Evolutionary conservation across 371 early-diverging fungal genomes (phyloP), one percentile per base, ranked within the genome.

Genomic region (Syncephalis fuscata): DNA sequence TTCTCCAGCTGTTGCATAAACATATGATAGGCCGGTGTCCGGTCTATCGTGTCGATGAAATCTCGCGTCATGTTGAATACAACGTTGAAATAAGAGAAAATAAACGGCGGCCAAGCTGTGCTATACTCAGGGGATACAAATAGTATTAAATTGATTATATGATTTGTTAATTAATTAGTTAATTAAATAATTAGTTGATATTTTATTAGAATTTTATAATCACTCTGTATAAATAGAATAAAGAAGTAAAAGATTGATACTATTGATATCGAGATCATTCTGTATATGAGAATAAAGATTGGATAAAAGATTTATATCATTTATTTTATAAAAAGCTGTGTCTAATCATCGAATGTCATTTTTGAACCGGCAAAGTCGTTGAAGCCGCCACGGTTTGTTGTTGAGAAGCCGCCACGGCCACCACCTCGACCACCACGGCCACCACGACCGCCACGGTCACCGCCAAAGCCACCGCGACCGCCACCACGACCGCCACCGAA

Each of bases 1-100:
- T 73, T 66, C 51, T 79, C 75, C 46, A 86, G 67, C 32, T 76
- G 67, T 38, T 56, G 60, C 67, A 82, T 82, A 53, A 86, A 86
- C 39, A 64, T 65, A 15, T 72, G 70, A 64, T 86, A 82, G 51
- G 81, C 82, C 7, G 71, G 67, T 14, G 80, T 79, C 52, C 79
- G 62, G 20, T 80, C 80, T 42, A 85, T 82, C n/a, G 69, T 70
- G 46, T 78, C 76, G 42, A 44, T 36, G 44, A 38, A 20, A 44
- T 44, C 24, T 16, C 19, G 22, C 22, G 22, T 44, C 44, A 44
- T 44, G 19, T 4, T 44, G 32, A 7, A 32, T 7, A 7, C 11
- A 32, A 7, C 32, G 32, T 7, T 32, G 32, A 11, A 7, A 7
- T 4, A 32, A 32, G 32, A 11, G 32, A 11, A 32, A 32, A 32